Base-by-base conservation (phyloP, 2,329 filamentous ascomycete species). In the Fusarium sp. region DNA sequence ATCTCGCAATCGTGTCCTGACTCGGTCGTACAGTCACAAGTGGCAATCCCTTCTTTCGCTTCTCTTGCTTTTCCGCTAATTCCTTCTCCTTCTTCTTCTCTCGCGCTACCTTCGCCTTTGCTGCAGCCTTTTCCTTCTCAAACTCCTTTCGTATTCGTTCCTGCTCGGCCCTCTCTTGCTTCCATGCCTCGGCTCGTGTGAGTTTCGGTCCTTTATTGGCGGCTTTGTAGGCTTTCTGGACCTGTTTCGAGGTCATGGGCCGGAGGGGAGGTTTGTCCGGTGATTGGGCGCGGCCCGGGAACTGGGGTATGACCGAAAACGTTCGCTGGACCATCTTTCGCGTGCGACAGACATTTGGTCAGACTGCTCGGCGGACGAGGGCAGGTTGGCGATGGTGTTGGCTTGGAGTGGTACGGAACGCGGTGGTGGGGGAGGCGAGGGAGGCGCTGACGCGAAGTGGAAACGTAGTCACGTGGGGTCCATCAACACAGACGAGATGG, bases 51-150 rank as follows among this genome's bases (percentile, higher is more conserved):
- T 81, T 84, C 66, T 81, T 85, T 72, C 79, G 86, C 78, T 84
- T 87, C 54, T 81, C 83, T n/a, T 86, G 83, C 46, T 78, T 80
- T 62, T 85, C 84, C 8, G 82, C 82, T 28, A 82, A 76, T 51
- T 88, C 87, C 72, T 86, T 89, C 15, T 83, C 85, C 63, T 83
- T 86, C 76, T 88, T 89, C 78, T 84, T 87, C 40, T 90, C 88
- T 27, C 88, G 78, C 3, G 83, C 82, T 9, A 81, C 75, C 56
- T 82, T 83, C 2, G 88, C 88, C 62, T 85, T 85, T 4, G 81
- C 79, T 16, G 83, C 80, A 1, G 82, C 80, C 69, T 82, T 83
- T 71, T 84, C 86, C 75, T 82, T 84, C 72, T 86, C 86, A 27
- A 84, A 81, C 72, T 86, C 86, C 73, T 83, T 84, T 6, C 83